Evolutionary conservation across 805 yeast species (phyloP).

Genomic region (Wickerhamiella australiensis): DNA sequence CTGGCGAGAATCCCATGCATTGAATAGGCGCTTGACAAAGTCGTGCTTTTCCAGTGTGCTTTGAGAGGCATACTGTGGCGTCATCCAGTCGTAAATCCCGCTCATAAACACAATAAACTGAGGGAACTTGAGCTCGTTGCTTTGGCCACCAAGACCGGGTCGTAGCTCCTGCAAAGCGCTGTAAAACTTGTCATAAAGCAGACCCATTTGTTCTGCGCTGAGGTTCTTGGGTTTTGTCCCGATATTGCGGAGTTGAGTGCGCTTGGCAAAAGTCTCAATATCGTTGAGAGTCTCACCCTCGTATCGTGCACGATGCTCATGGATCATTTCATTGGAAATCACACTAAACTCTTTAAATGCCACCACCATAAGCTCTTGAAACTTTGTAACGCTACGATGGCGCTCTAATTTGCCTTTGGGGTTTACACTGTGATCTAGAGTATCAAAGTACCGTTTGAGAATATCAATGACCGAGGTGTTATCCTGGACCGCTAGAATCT

Average conservation of each 20-base stretch:
- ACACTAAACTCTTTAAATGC: constrained; percentile 84
- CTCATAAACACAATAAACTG: constrained; percentile 64
- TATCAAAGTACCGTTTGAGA: constrained; percentile 66
- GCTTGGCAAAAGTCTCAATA: constrained; percentile 79
- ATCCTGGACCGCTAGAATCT: constrained; percentile 64
- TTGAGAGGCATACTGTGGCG: constrained; percentile 23
- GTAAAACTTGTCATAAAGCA: constrained; percentile 76
- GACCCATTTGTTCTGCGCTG: constrained; percentile 44
- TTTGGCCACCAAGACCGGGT: constrained; percentile 35
- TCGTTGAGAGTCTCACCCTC: constrained; percentile 71
- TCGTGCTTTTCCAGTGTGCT: constrained; percentile 27
- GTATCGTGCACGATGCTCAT: constrained; percentile 54
- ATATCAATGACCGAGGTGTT: constrained; percentile 86
- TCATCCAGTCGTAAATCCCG: constrained; percentile 66
- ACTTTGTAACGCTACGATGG: constrained; percentile 58
- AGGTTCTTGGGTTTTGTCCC: constrained; percentile 57
- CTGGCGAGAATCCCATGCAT: constrained; percentile 52
- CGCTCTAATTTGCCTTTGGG: constrained; percentile 56
- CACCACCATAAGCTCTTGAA: constrained; percentile 80
- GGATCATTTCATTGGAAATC: constrained; percentile 62
- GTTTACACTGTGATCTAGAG: constrained; percentile 67
- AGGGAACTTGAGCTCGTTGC: constrained; percentile 60
- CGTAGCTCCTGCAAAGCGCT: constrained; percentile 55
- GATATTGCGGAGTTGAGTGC: constrained; percentile 79
- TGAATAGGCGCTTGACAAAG: constrained; percentile 53